Conservation (phyloP, 495 filamentous ascomycete genomes). For the Daldinia vernicosa region DNA sequence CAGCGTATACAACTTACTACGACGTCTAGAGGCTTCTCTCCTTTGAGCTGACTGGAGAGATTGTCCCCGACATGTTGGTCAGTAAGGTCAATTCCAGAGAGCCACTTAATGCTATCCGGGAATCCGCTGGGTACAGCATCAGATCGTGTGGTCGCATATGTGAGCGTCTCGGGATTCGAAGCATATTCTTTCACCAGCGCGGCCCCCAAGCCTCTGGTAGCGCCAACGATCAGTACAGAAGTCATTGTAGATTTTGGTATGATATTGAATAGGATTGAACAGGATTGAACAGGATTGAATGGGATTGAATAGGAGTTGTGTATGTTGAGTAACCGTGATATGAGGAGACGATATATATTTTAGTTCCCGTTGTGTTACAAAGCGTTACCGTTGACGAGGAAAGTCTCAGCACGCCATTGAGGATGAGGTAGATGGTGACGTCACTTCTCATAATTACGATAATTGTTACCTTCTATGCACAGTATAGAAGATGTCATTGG, state of each 20-base stretch:
- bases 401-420: conserved; percentile 36
- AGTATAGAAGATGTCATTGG: not conserved
- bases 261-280: not conserved
- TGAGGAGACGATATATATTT: not conserved
- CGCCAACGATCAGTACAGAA: conserved; percentile 67
- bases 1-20: conserved; percentile 48
- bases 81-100: conserved; percentile 54
- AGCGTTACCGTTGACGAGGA: not conserved
- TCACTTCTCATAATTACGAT: conserved; percentile 5
- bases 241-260: conserved; percentile 16
- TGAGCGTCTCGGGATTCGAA: conserved; percentile 52
- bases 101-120: conserved; percentile 42
- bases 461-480: not conserved
- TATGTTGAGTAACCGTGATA: not conserved
- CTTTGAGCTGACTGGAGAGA: conserved; percentile 56
- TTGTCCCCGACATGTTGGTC: conserved; percentile 49
- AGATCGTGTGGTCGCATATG: conserved; percentile 70
- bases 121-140: conserved; percentile 45
- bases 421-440: conserved; percentile 28
- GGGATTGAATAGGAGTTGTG: not conserved
- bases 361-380: not conserved
- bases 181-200: conserved; percentile 68
- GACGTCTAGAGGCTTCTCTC: conserved; percentile 58
- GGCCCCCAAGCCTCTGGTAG: conserved; percentile 71
- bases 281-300: not conserved